phyloP scores from a whole-genome alignment of 805 yeast genomes.

The Zygosaccharomyces siamensis region DNA sequence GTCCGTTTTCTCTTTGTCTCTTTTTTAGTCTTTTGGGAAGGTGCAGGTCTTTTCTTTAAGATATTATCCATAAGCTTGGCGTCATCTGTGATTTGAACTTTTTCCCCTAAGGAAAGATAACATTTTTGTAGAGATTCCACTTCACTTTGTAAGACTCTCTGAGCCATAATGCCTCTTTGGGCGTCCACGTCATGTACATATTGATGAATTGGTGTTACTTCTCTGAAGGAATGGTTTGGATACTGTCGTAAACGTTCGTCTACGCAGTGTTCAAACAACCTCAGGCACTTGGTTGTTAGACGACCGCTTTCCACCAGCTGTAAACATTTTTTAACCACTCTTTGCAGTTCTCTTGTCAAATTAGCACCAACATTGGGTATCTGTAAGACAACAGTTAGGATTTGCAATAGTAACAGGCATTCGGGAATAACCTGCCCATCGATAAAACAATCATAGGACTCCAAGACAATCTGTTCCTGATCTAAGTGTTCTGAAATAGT shows the following conservation, averaged over 20 bases:
- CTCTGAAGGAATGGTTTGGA: constrained; percentile 38
- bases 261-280: constrained; percentile 29
- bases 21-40: constrained; percentile 20
- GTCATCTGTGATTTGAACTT: constrained; percentile 49
- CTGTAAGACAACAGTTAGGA: constrained; percentile 37
- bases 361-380: constrained; percentile 25
- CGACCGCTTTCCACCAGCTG: constrained; percentile 52
- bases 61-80: constrained; percentile 55
- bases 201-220: constrained; percentile 17
- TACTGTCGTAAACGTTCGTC: constrained; percentile 41
- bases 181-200: constrained; percentile 21
- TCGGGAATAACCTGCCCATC: constrained; percentile 61
- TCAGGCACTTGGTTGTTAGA: constrained; percentile 39
- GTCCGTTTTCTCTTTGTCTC: constrained; percentile 13
- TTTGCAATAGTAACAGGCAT: constrained; percentile 48
- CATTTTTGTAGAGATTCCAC: constrained; percentile 45
- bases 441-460: constrained; percentile 57
- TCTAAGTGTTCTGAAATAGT: constrained; percentile 36
- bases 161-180: constrained; percentile 44
- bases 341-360: constrained; percentile 37
- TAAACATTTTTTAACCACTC: constrained; percentile 55
- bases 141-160: constrained; percentile 54
- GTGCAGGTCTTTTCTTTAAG: constrained; percentile 42
- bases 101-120: constrained; percentile 21
- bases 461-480: constrained; percentile 42